These are phyloP conservation scores for Porcisia hertigi DNA, from an alignment of 208 protist genomes.

Conservation along the genomic window DNA sequence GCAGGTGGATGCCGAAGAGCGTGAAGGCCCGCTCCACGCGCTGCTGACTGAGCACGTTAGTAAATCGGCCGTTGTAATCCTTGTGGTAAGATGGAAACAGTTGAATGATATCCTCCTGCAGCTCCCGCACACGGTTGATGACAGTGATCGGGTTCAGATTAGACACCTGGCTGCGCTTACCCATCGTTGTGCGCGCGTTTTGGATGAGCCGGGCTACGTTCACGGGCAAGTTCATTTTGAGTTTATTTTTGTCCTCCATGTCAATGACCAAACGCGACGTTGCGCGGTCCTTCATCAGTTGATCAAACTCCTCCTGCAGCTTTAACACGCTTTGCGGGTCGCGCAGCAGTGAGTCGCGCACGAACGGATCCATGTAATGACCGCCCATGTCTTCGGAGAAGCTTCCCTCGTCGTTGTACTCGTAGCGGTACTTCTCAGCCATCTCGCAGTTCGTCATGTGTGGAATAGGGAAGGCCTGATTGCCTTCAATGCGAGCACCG, in stretches of 20 bases:
- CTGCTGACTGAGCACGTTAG: slow-evolving; percentile 88
- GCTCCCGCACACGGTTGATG: slow-evolving; percentile 74
- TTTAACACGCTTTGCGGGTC: slow-evolving; percentile 65
- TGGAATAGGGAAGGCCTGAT: slow-evolving; percentile 73
- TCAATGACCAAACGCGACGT: slow-evolving; percentile 68
- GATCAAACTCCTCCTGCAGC: slow-evolving; percentile 92
- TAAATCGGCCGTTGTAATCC: slow-evolving; percentile 53
- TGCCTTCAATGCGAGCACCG: slow-evolving; percentile 91
- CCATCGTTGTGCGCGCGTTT: slow-evolving; percentile 95
- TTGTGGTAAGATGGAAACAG: slow-evolving; percentile 85
- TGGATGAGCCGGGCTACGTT: slow-evolving; percentile 96
- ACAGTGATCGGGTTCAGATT: slow-evolving; percentile 93
- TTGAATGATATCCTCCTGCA: slow-evolving; percentile 80
- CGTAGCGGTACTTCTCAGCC: slow-evolving; percentile 66
- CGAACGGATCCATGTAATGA: slow-evolving; percentile 83
- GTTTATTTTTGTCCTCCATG: slow-evolving; percentile 57
- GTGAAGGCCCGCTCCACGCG: slow-evolving; percentile 95
- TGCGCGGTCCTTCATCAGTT: slow-evolving; percentile 85
- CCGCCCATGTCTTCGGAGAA: slow-evolving; percentile 78
- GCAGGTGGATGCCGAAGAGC: slow-evolving; percentile 95
- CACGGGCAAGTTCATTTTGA: slow-evolving; percentile 88
- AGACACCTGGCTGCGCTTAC: slow-evolving; percentile 80
- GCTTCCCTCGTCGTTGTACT: slow-evolving; percentile 76
- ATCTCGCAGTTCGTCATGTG: slow-evolving; percentile 74
- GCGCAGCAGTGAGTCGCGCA: slow-evolving; percentile 85